Evolutionary conservation across 108 stramenopile species (phyloP), one percentile per base, ranked within the genome.

Genomic region (Skeletonema marinoi): DNA sequence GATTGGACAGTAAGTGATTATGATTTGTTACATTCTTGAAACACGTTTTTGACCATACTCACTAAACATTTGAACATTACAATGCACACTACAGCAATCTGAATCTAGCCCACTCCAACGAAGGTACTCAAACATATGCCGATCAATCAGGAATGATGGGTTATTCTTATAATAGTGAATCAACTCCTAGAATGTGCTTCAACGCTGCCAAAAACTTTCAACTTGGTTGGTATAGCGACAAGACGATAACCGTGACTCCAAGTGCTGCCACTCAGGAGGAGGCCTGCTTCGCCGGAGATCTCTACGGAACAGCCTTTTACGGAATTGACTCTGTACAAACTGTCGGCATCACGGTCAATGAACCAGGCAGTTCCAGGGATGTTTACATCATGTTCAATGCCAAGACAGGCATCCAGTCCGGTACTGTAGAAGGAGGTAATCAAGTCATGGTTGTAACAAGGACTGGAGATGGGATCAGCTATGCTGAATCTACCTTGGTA

Each of bases 131-230:
- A 25, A 25, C 25, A n/a, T 85, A 85, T 64, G 48, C 66, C 31
- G 83, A 82, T 71, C 83, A 80, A 60, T 51, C 68, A 7, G 70
- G 71, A 6, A 68, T 79, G 56, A 84, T 84, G 83, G 83, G 83
- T 2, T 79, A 70, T 50, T 48, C 58, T 7, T 84, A 84, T 46
- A 17, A 13, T 11, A 6, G 31, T 2, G 73, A 74, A 58, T 65
- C 78, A 32, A 38, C 46, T 1, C 83, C 79, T 16, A 12, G 72
- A 42, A 88, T 86, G 86, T 88, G 88, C 64, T 88, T 86, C 74
- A 88, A 85, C 58, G 68, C 78, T n/a, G 83, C 88, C 41, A 85
- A 89, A 39, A 76, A 60, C 46, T 89, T 48, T 46, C 73, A 89
- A 46, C 50, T 87, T 17, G 86, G 82, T n/a, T 89, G 88, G 86